phyloP scores from a whole-genome alignment of 306 rosid genomes.

The Bauhinia variegata region DNA sequence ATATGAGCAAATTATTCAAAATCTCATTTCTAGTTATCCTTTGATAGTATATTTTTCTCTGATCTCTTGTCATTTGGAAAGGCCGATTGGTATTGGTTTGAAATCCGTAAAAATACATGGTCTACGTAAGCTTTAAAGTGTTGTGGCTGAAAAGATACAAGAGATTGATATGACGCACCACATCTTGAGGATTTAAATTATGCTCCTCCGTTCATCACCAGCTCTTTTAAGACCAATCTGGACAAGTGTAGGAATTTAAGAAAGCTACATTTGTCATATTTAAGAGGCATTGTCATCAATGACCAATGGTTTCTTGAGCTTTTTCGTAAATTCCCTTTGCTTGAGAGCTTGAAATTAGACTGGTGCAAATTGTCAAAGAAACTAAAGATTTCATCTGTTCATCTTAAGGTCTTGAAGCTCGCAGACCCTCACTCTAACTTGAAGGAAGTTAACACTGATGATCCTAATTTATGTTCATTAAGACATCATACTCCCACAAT shows the following conservation, averaged over 20 bases:
- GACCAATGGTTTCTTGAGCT: constrained; percentile 11
- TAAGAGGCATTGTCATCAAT: neutral
- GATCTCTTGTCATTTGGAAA: neutral
- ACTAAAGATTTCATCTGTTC: constrained; percentile 11
- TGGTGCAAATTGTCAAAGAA: constrained; percentile 17
- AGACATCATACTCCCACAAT: neutral
- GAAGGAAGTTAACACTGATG: neutral
- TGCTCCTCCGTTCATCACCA: no score
- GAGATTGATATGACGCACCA: constrained; percentile 3
- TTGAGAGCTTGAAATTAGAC: constrained; percentile 3
- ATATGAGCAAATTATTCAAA: neutral
- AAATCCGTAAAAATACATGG: neutral
- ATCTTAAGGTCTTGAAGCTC: no score
- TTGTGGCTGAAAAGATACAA: neutral
- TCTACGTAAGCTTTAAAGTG: neutral
- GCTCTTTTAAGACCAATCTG: neutral
- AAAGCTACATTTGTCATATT: neutral
- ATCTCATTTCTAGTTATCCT: constrained; percentile 12
- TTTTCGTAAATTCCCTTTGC: constrained; percentile 3
- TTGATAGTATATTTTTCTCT: neutral
- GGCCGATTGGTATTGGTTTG: neutral
- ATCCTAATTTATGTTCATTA: constrained; percentile 3
- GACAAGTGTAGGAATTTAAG: constrained; percentile 17
- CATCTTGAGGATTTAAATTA: neutral
- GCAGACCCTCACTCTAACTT: neutral